phyloP scores from a whole-genome alignment of 495 filamentous ascomycete species.

The Acidiella bohemica region DNA sequence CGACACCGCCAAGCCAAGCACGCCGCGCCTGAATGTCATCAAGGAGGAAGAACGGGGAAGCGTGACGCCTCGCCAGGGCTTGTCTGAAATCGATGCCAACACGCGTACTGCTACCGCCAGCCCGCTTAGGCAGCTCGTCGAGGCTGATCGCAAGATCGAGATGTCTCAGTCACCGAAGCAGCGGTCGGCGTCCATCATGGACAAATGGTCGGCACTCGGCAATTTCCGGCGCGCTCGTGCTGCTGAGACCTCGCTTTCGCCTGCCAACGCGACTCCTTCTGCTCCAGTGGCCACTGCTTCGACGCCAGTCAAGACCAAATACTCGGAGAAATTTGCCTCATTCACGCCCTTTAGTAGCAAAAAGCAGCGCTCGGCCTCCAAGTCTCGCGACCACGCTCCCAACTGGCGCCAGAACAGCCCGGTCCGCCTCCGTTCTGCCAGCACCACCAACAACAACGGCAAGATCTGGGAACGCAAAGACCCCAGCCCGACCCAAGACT shows the following conservation, averaged over 20 bases:
- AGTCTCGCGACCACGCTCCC: slow-evolving; percentile 2
- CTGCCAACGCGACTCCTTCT: not conserved
- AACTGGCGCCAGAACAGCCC: slow-evolving; percentile 18
- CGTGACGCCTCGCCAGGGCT: slow-evolving; percentile 26
- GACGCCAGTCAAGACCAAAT: slow-evolving; percentile 20
- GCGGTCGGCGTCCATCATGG: slow-evolving; percentile 39
- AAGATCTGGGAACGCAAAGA: slow-evolving; percentile 19
- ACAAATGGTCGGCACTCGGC: slow-evolving; percentile 81
- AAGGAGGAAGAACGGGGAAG: slow-evolving; percentile 19
- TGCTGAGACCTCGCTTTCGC: slow-evolving; percentile 31
- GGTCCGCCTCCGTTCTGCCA: slow-evolving; percentile 6
- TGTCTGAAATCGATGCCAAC: slow-evolving; percentile 28
- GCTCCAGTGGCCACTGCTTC: slow-evolving; percentile 9
- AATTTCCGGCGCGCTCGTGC: slow-evolving; percentile 43
- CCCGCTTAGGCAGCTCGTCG: slow-evolving; percentile 34
- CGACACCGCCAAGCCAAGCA: slow-evolving; percentile 24
- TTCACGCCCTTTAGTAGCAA: slow-evolving; percentile 20
- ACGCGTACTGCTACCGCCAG: slow-evolving; percentile 21
- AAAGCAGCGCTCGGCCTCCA: slow-evolving; percentile 12
- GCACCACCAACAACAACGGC: slow-evolving; percentile 13
- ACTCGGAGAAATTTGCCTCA: slow-evolving; percentile 19
- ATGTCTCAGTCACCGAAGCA: slow-evolving; percentile 37
- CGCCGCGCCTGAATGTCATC: slow-evolving; percentile 13
- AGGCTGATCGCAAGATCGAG: slow-evolving; percentile 44
- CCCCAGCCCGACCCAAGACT: slow-evolving; percentile 4